These are phyloP conservation scores for Skeletonema tropicum DNA, from an alignment of 108 stramenopile genomes.

Conservation along the genomic window DNA sequence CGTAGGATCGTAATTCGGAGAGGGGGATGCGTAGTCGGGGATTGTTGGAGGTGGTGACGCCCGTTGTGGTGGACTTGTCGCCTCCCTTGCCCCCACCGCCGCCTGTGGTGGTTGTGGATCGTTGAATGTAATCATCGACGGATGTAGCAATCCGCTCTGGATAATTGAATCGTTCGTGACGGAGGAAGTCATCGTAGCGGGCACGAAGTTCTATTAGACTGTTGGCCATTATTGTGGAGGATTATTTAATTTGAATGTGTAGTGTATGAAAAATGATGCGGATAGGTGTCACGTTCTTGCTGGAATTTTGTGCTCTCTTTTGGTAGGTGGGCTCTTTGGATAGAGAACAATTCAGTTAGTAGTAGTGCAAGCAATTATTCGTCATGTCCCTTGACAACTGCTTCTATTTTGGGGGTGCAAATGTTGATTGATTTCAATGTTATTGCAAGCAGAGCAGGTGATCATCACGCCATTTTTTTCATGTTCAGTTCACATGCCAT, in stretches of 20 bases:
- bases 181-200: conserved; percentile 51
- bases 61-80: conserved; percentile 13
- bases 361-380: not conserved
- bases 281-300: not conserved
- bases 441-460: not conserved
- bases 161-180: conserved; percentile 33
- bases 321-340: not conserved
- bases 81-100: not conserved
- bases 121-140: conserved; percentile 73
- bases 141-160: conserved; percentile 64
- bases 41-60: conserved; percentile 37
- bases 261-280: not conserved
- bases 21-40: conserved; percentile 68
- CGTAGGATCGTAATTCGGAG: conserved; percentile 72
- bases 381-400: not conserved
- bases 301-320: not conserved
- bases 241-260: not conserved
- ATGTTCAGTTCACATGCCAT: not conserved
- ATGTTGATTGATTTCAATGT: not conserved
- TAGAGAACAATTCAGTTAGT: not conserved
- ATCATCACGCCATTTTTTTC: too few species aligned
- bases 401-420: not conserved
- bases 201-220: conserved; percentile 41
- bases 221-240: not conserved
- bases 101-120: conserved; percentile 11